Conservation (phyloP, 2,329 filamentous ascomycete species). For the Aspergillus udagawae region DNA sequence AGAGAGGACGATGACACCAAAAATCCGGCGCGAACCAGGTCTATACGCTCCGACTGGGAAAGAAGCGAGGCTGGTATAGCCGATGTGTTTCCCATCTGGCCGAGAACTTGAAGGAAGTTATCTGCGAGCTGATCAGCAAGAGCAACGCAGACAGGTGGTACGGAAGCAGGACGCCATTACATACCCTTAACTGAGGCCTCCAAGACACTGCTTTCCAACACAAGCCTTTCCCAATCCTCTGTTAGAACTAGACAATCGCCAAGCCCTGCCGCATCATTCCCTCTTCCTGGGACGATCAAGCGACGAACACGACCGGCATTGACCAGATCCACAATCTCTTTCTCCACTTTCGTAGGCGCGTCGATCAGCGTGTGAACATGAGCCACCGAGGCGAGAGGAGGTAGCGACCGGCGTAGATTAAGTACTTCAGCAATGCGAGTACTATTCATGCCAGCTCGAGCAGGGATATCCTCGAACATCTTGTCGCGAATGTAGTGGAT, state of each 20-base stretch:
- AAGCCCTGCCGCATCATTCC: slow-evolving; percentile 52
- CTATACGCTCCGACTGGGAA: slow-evolving; percentile 44
- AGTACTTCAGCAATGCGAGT: slow-evolving; percentile 57
- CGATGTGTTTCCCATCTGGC: slow-evolving; percentile 43
- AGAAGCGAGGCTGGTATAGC: slow-evolving; percentile 46
- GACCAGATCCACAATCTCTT: slow-evolving; percentile 54
- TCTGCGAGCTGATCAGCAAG: slow-evolving; percentile 24
- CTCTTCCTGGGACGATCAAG: slow-evolving; percentile 54
- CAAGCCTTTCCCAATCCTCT: slow-evolving; percentile 48
- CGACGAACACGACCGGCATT: slow-evolving; percentile 50
- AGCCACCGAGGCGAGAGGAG: slow-evolving; percentile 56
- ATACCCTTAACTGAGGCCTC: slow-evolving; percentile 34
- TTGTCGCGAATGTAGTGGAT: slow-evolving; percentile 49
- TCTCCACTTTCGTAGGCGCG: slow-evolving; percentile 56
- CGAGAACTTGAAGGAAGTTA: slow-evolving; percentile 50
- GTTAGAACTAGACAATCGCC: slow-evolving; percentile 57
- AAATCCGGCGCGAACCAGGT: slow-evolving; percentile 52
- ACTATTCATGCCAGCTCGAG: slow-evolving; percentile 58
- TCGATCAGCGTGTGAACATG: slow-evolving; percentile 57
- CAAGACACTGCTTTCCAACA: slow-evolving; percentile 33
- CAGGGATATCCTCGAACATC: slow-evolving; percentile 56
- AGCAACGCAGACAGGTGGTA: not conserved
- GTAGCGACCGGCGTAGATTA: slow-evolving; percentile 52
- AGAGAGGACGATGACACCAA: slow-evolving; percentile 48
- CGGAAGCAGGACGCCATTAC: not conserved